Conservation (phyloP, 768 basidiomycete genomes). For the Russula compacta region DNA sequence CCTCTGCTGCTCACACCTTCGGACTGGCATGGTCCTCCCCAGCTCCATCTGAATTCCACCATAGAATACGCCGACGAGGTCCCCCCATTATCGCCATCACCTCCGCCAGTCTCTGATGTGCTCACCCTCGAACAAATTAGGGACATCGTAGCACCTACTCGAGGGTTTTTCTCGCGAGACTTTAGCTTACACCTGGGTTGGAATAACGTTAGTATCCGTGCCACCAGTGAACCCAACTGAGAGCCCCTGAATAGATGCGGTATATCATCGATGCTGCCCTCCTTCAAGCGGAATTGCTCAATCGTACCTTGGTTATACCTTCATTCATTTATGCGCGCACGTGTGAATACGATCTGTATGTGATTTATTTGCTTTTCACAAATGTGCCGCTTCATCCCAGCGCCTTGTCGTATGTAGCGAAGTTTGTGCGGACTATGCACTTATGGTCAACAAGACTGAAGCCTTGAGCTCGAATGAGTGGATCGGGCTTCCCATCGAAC, state of each 20-base stretch:
- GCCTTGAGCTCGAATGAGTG: conserved; percentile 34
- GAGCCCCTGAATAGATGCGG: conserved; percentile 29
- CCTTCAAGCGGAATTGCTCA: conserved; percentile 34
- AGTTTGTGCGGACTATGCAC: conserved; percentile 33
- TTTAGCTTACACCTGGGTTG: conserved; percentile 38
- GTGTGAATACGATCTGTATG: conserved; percentile 35
- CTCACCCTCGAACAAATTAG: conserved; percentile 28
- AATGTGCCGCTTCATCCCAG: background rate
- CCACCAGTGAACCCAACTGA: background rate
- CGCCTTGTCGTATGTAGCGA: conserved; percentile 16
- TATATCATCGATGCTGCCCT: conserved; percentile 41
- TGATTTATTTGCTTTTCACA: background rate
- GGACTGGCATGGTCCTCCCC: background rate
- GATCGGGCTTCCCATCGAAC: conserved; percentile 30
- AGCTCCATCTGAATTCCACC: background rate
- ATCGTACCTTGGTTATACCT: conserved; percentile 36
- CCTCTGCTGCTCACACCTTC: background rate
- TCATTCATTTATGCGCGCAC: conserved; percentile 39
- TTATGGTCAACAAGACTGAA: conserved; percentile 38
- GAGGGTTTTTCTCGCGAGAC: conserved; percentile 37
- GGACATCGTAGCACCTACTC: conserved; percentile 30
- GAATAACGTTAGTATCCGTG: conserved; percentile 35
- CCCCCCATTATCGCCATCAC: background rate
- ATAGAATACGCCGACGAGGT: background rate
- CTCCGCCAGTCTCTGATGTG: background rate